Base-by-base conservation (phyloP, 2,329 filamentous ascomycete genomes). In the Claviceps spartinae region DNA sequence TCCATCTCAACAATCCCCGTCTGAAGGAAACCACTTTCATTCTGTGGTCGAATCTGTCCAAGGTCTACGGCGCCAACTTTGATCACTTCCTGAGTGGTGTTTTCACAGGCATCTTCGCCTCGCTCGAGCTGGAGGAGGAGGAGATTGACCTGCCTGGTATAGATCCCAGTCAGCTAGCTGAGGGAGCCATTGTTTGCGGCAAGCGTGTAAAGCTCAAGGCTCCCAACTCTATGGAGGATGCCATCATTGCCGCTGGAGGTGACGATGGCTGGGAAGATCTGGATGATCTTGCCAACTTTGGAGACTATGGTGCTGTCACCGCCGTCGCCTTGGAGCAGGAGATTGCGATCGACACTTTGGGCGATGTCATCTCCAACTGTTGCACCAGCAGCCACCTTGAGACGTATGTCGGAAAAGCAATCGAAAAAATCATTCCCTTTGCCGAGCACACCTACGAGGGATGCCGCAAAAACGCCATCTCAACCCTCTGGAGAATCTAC, bases 1-100 rank as follows among this genome's bases (percentile, higher is more conserved):
- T 97, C 2, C 76, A 85, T 60, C 82, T 98, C 2, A 90, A 88
- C 60, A 90, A 96, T 71, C 86, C 90, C 43, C 81, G 90, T 53
- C 81, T 97, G 49, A 87, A 89, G 68, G 93, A 98, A 74, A 96
- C 89, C 56, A 95, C 88, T 66, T 98, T 95, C 72, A 94, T 97
- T 56, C 78, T 98, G 51, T 98, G 93, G 91, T 89, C 88, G 58
- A 88, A 87, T 42, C 82, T 98, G 65, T 86, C 91, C 56, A 94
- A 94, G 73, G 88, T 97, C 9, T 97, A 97, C 69, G 83, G 85
- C 61, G 85, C 88, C 63, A 77, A 89, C 51, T 91, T 94, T 56
- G 79, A 81, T 52, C 82, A 86, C 54, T 93, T 88, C 71, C 77
- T 93, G 6, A 75, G 79, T 0, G 86, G 85, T 49, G 86, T 88